Base-by-base conservation (phyloP, 495 filamentous ascomycete genomes). In the Trichocladium antarcticum region DNA sequence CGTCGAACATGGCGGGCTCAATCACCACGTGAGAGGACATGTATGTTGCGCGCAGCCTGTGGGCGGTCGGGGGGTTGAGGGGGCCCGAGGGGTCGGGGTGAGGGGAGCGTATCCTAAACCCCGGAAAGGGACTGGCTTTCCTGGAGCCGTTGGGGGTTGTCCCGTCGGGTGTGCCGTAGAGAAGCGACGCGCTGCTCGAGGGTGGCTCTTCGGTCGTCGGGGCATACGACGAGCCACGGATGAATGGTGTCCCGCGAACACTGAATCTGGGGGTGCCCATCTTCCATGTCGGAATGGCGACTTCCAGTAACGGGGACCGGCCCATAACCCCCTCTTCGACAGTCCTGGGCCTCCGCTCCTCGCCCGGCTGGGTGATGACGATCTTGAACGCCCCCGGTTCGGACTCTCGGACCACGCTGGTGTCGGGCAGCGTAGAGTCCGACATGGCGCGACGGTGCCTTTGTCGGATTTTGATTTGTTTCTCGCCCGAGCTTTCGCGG, bases 191-290 rank as follows among this genome's bases (percentile, higher is more conserved):
- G 57, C 57, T 66, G 50, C 65, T 71, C 22, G 67, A 66, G 45
- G 65, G 61, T 29, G 68, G 42, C 22, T 77, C 75, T 37, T 77
- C 74, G 29, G 70, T 74, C n/a, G n/a, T n/a, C 4, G 73, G 69
- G 9, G 77, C 75, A 54, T 77, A 75, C 6, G 74, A 79, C 6
- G 89, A 92, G 59, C 80, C 86, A 47, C 86, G 83, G 53, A 97
- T 73, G 50, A 85, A 78, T 2, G 89, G 82, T 38, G 81, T 92
- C 7, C 88, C 86, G 50, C 78, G 76, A 16, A 77, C 66, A 53
- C 82, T 90, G 63, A 95, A 95, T 38, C 80, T 79, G 9, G 89
- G 84, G 3, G 84, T 83, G 4, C 87, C 89, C 45, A 97, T 72
- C 45, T 82, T 80, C 70, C 93, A 93, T 52, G 86, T 82, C 35